Conservation (phyloP, 306 rosid species). For the Fragaria ananassa region DNA sequence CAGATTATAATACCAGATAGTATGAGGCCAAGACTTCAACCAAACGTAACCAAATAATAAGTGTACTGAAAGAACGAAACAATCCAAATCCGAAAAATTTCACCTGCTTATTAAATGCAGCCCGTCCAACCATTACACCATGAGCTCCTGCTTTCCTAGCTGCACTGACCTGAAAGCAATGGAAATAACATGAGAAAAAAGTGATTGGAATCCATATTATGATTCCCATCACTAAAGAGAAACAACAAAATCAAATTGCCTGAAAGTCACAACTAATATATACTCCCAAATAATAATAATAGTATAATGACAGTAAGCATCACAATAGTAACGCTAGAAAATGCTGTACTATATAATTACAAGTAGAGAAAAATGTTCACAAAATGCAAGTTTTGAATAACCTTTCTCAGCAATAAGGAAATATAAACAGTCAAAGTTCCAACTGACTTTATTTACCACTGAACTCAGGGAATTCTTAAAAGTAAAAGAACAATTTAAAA, state of each 20-base stretch:
- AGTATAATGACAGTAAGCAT: background rate
- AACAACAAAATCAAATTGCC: background rate
- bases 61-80: background rate
- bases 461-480: background rate
- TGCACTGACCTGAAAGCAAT: slow-evolving; percentile 48
- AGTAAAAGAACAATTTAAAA: slow-evolving; percentile 1
- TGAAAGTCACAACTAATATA: background rate
- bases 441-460: background rate
- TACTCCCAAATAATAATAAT: background rate
- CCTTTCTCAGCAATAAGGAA: slow-evolving; percentile 1
- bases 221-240: background rate
- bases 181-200: slow-evolving; percentile 13
- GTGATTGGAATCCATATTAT: background rate
- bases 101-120: slow-evolving; percentile 77
- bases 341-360: background rate
- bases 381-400: background rate
- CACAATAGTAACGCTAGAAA: background rate
- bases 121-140: slow-evolving; percentile 98
- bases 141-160: slow-evolving; percentile 86
- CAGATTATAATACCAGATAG: background rate
- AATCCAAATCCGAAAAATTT: slow-evolving; percentile 7
- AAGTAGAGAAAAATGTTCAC: background rate
- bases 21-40: background rate
- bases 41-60: background rate
- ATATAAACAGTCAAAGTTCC: background rate